Base-by-base conservation (phyloP, 129 eudicot genomes). In the Scalesia atractyloides region DNA sequence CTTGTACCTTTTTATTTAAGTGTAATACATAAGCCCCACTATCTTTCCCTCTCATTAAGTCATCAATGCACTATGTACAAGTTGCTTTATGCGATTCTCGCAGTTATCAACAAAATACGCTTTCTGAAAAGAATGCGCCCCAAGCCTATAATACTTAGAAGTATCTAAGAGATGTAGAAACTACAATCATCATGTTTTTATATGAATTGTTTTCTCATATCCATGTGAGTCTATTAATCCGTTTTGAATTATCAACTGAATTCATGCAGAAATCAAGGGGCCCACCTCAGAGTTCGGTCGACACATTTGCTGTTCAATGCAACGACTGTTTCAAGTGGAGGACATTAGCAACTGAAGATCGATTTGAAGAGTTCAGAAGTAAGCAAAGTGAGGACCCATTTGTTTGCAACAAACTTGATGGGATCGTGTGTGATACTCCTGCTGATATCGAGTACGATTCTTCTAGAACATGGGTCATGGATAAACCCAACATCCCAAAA, bases 311-410 rank as follows among this genome's bases (percentile, higher is more conserved):
- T 19, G 96, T 76, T 52, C 98, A 93, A 66, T 93, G 95, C 53
- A 84, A 73, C 64, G 81, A 80, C 56, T 93, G 98, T 82, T 73
- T 80, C 64, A 93, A 93, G 33, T 93, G 96, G 98, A 89, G 98
- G 81, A 50, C 70, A 2, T 58, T 92, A 18, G 68, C 78, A n/a
- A 71, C 95, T 0, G 79, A 72, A 52, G 86, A 89, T 70, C 86
- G 83, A 73, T 92, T 75, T 51, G 98, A 92, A 79, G 90, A 77
- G 59, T 80, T 81, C 57, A 79, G 95, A 71, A 77, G 92, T 58
- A 89, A 79, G 37, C 74, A 82, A 43, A 51, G 59, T 1, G 87
- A 85, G n/a, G 92, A 89, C 37, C 98, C 95, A 11, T 89, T 89
- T 19, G 24, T 73, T 16, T 89, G 96, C 79, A 69, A 34, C 75